Conservation (phyloP, 1,139 yeast genomes). For the Nakaseomyces kungkrabaensis region DNA sequence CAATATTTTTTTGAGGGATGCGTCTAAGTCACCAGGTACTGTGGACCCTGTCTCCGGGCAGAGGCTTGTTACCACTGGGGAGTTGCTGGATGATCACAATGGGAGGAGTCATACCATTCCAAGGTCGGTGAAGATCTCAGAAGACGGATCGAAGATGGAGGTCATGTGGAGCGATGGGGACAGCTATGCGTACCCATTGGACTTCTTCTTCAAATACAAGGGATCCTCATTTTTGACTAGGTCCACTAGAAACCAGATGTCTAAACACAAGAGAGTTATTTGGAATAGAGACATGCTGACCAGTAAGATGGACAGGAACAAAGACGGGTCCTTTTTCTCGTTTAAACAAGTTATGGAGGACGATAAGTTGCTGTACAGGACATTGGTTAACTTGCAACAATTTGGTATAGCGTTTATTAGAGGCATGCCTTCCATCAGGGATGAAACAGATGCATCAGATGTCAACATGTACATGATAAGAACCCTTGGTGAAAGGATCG, state of each 20-base stretch:
- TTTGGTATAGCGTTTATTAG: slow-evolving; percentile 53
- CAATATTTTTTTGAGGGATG: slow-evolving; percentile 55
- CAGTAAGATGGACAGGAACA: slow-evolving; percentile 23
- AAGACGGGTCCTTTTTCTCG: slow-evolving; percentile 37
- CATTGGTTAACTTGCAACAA: slow-evolving; percentile 41
- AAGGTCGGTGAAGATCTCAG: slow-evolving; percentile 24
- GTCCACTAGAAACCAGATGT: slow-evolving; percentile 26
- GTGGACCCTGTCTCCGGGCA: slow-evolving; percentile 52
- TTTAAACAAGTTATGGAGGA: slow-evolving; percentile 24
- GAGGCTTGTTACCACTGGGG: slow-evolving; percentile 57
- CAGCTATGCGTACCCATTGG: slow-evolving; percentile 36
- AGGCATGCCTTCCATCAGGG: slow-evolving; percentile 38
- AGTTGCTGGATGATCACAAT: slow-evolving; percentile 29
- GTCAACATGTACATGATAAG: slow-evolving; percentile 30
- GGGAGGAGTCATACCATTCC: slow-evolving; percentile 22
- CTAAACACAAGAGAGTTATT: slow-evolving; percentile 30
- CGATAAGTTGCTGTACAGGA: slow-evolving; percentile 33
- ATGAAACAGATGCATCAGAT: slow-evolving; percentile 6
- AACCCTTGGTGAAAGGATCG: slow-evolving; percentile 49
- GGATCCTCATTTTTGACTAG: slow-evolving; percentile 32
- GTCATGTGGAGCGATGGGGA: slow-evolving; percentile 53
- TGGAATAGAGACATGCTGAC: slow-evolving; percentile 35
- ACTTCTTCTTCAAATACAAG: slow-evolving; percentile 38
- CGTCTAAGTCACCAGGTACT: slow-evolving; percentile 42
- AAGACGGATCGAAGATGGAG: slow-evolving; percentile 29